phyloP scores from a whole-genome alignment of 257 asterid species.

The Paraleonurus japonicus region DNA sequence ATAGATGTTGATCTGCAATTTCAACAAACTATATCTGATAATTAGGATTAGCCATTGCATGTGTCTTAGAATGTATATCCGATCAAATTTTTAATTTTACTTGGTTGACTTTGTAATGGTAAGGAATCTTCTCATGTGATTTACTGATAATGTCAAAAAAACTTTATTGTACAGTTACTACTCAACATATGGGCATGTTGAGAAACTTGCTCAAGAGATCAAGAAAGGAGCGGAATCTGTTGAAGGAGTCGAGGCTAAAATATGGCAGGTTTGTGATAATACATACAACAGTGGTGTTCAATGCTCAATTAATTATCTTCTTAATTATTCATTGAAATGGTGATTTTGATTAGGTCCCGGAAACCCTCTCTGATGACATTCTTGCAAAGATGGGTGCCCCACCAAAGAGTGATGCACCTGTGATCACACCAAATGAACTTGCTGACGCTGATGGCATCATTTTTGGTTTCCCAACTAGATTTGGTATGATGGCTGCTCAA shows the following conservation, averaged over 20 bases:
- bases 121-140: slow-evolving; percentile 10
- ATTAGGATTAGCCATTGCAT: not conserved
- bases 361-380: slow-evolving; percentile 50
- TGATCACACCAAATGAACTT: slow-evolving; percentile 47
- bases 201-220: slow-evolving; percentile 55
- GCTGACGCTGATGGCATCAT: slow-evolving; percentile 52
- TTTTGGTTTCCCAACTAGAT: slow-evolving; percentile 69
- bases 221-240: slow-evolving; percentile 69
- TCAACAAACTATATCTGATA: not conserved
- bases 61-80: not conserved
- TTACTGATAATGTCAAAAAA: not conserved
- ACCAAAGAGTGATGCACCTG: slow-evolving; percentile 51
- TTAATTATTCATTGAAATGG: not conserved
- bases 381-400: slow-evolving; percentile 61
- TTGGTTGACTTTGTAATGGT: not conserved
- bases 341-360: slow-evolving; percentile 42
- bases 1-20: not conserved
- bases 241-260: slow-evolving; percentile 65
- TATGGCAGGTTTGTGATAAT: slow-evolving; percentile 57
- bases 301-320: not conserved
- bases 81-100: not conserved
- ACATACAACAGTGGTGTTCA: too few species aligned
- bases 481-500: slow-evolving; percentile 75
- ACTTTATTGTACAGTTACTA: not conserved
- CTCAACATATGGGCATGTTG: not conserved